Percentiles rank a stretch among this genome's conserved stretches.
These are phyloP conservation scores for Auriscalpium orientale DNA, from an alignment of 768 basidiomycete genomes.

Conservation along the genomic window DNA sequence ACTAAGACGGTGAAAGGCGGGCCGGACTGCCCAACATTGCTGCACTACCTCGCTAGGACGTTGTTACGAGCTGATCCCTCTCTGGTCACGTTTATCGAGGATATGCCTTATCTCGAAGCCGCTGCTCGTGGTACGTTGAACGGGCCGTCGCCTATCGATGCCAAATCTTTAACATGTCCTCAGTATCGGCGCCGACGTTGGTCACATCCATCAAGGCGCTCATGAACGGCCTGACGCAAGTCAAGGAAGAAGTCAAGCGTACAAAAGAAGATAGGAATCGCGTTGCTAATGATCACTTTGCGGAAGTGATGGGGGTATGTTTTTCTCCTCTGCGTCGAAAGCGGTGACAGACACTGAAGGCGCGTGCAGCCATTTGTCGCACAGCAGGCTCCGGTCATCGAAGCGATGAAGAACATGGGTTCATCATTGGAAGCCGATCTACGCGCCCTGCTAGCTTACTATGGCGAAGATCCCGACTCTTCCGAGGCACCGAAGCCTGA, in stretches of 20 bases:
- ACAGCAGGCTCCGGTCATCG: constrained; percentile 43
- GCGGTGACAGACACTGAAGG: neutral
- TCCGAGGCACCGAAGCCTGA: constrained; percentile 67
- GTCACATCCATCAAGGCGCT: constrained; percentile 53
- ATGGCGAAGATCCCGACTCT: constrained; percentile 64
- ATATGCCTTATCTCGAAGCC: constrained; percentile 73
- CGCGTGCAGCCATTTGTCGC: constrained; percentile 26
- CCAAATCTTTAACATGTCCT: neutral
- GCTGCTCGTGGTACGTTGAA: constrained; percentile 62
- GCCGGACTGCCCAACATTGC: constrained; percentile 73
- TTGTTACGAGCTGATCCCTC: constrained; percentile 60
- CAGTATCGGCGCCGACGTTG: constrained; percentile 71
- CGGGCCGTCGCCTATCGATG: neutral
- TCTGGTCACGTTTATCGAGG: constrained; percentile 67
- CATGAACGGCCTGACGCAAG: constrained; percentile 45
- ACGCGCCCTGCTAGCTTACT: constrained; percentile 55
- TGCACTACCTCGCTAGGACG: constrained; percentile 81
- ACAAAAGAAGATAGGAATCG: constrained; percentile 27
- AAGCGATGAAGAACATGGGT: constrained; percentile 60
- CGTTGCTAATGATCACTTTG: constrained; percentile 50
- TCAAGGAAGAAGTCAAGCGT: constrained; percentile 47
- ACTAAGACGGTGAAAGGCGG: constrained; percentile 68
- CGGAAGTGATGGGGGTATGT: constrained; percentile 61
- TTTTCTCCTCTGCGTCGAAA: neutral
- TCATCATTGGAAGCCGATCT: constrained; percentile 52